A percentile compares a stretch with the other conserved stretches of the same genome.
phyloP scores from a whole-genome alignment of 2,329 filamentous ascomycete genomes.

The Hypoxylon sp. region DNA sequence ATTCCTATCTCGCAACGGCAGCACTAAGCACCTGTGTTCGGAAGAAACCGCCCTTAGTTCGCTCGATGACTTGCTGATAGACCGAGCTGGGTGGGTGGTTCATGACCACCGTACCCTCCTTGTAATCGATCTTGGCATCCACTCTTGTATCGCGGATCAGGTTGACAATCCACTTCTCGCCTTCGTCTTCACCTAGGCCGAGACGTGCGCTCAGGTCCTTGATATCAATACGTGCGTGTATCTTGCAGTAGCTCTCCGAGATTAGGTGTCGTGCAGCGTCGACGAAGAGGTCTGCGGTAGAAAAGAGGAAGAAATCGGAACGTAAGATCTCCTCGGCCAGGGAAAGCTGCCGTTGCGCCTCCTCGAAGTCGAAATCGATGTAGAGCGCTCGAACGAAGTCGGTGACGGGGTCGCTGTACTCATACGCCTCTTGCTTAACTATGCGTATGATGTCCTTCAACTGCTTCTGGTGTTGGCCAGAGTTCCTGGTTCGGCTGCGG shows the following conservation, averaged over 20 bases:
- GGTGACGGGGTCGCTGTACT: constrained; percentile 96
- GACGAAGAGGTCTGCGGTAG: constrained; percentile 88
- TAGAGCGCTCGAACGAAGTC: constrained; percentile 97
- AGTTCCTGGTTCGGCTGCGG: constrained; percentile 84
- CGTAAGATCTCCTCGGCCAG: constrained; percentile 93
- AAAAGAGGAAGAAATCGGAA: constrained; percentile 94
- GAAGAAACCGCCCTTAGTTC: constrained; percentile 99
- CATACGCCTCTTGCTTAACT: constrained; percentile 96
- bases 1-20: constrained; percentile 68
- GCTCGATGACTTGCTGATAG: constrained; percentile 99
- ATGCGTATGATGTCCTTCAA: constrained; percentile 97
- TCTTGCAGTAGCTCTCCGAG: constrained; percentile 99
- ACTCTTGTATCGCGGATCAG: constrained; percentile 97
- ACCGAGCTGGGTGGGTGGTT: constrained; percentile 99
- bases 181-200: constrained; percentile 91
- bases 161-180: constrained; percentile 99
- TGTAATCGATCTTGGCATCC: constrained; percentile 99
- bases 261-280: constrained; percentile 96
- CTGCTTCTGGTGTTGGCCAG: constrained; percentile 94
- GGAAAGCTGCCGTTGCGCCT: constrained; percentile 89
- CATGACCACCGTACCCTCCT: constrained; percentile 98
- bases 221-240: constrained; percentile 98
- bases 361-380: constrained; percentile 96
- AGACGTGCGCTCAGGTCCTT: constrained; percentile 94
- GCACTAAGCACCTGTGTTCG: constrained; percentile 91